A percentile compares a stretch with the other conserved stretches of the same genome.
Conservation (phyloP, 257 asterid species). For the Striga asiatica region DNA sequence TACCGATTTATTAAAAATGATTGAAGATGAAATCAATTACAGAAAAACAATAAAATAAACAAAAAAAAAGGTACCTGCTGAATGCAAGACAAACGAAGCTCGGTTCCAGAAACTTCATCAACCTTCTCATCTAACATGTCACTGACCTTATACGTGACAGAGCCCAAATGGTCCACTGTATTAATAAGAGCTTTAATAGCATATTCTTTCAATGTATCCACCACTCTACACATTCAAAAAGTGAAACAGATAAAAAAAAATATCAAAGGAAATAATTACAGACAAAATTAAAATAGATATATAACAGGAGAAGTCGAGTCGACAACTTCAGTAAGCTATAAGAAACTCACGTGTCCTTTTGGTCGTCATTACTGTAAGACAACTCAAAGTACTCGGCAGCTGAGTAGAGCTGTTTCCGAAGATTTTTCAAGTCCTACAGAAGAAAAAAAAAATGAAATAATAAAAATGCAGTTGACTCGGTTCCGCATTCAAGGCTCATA, state of each 20-base stretch:
- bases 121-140: slow-evolving; percentile 73
- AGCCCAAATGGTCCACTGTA: slow-evolving; percentile 96
- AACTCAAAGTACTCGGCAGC: slow-evolving; percentile 97
- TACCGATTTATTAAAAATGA: no score
- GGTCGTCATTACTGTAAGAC: slow-evolving; percentile 67
- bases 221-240: slow-evolving; percentile 47
- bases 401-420: slow-evolving; percentile 79
- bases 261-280: no score
- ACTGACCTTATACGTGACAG: slow-evolving; percentile 67
- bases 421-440: slow-evolving; percentile 92
- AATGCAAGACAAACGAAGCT: slow-evolving; percentile 76
- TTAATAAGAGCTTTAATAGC: slow-evolving; percentile 89
- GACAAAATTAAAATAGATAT: background rate
- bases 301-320: no score
- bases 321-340: no score
- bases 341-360: slow-evolving; percentile 65
- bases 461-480: no score
- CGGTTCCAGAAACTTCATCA: slow-evolving; percentile 77
- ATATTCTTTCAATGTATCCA: slow-evolving; percentile 80
- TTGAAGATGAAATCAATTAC: no score
- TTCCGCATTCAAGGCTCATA: no score
- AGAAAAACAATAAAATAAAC: no score
- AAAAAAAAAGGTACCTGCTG: slow-evolving; percentile 65
- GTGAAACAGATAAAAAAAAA: background rate
- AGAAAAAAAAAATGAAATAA: slow-evolving; percentile 7